Percentiles rank a stretch among this genome's conserved stretches.
phyloP scores from a whole-genome alignment of 345 rosid genomes.

The Heritiera littoralis region DNA sequence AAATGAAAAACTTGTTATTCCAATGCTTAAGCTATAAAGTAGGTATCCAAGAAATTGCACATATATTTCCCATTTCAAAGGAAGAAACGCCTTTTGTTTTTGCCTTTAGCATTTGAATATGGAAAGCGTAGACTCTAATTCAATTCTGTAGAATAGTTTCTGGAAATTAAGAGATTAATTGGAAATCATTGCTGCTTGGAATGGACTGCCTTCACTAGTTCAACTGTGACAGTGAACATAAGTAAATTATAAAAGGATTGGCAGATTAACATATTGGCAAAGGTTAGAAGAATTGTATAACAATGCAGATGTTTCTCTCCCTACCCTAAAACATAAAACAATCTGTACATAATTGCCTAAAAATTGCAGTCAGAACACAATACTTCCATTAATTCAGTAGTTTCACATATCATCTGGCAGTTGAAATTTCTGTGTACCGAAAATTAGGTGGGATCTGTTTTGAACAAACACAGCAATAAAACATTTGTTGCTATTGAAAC shows the following conservation, averaged over 20 bases:
- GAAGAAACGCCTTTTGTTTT: too few species aligned
- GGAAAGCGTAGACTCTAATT: too few species aligned
- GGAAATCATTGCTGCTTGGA: too few species aligned
- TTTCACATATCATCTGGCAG: slow-evolving; percentile 59
- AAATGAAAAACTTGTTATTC: too few species aligned
- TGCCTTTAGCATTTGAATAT: too few species aligned
- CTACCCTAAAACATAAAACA: slow-evolving; percentile 14
- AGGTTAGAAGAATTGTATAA: background rate
- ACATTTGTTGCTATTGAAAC: slow-evolving; percentile 67
- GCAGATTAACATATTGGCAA: background rate
- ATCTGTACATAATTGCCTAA: slow-evolving; percentile 32
- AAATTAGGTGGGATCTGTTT: slow-evolving; percentile 61
- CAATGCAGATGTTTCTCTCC: slow-evolving; percentile 12
- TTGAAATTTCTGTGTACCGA: slow-evolving; percentile 66
- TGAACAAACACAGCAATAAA: slow-evolving; percentile 67
- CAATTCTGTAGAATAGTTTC: too few species aligned
- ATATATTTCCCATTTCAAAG: too few species aligned
- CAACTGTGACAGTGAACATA: background rate
- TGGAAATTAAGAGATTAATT: too few species aligned
- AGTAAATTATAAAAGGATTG: background rate
- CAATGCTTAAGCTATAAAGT: too few species aligned
- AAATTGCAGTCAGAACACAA: background rate
- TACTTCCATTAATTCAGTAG: slow-evolving; percentile 5
- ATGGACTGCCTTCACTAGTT: background rate
- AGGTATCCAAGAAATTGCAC: too few species aligned